Evolutionary conservation across 2,329 filamentous ascomycete species (phyloP).

Genomic region (Nothomitra cinnamomea): DNA sequence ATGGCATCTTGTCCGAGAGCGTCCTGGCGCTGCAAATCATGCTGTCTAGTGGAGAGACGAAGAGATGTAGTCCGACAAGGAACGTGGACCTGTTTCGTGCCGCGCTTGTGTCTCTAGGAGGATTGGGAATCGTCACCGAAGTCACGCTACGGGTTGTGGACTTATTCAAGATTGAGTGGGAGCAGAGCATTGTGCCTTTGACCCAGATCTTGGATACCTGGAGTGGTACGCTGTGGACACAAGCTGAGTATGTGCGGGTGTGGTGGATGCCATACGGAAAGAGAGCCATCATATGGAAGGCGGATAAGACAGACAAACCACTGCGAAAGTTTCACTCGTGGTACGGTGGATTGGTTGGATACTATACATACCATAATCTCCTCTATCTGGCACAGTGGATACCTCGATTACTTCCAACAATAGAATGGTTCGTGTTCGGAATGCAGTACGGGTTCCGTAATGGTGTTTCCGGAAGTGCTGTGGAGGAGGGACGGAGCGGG

Average conservation of each 20-base stretch:
- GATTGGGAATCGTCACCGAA: slow-evolving; percentile 79
- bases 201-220: slow-evolving; percentile 52
- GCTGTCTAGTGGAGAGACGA: slow-evolving; percentile 59
- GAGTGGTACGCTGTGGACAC: slow-evolving; percentile 60
- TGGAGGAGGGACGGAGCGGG: slow-evolving; percentile 64
- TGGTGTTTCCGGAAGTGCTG: slow-evolving; percentile 48
- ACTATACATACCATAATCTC: slow-evolving; percentile 81
- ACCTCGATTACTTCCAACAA: slow-evolving; percentile 64
- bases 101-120: slow-evolving; percentile 71
- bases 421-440: slow-evolving; percentile 94
- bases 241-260: slow-evolving; percentile 75
- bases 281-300: slow-evolving; percentile 75
- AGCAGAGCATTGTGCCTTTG: slow-evolving; percentile 60
- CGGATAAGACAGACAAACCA: slow-evolving; percentile 55
- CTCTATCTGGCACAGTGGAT: slow-evolving; percentile 64
- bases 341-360: slow-evolving; percentile 69
- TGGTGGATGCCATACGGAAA: slow-evolving; percentile 97
- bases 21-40: slow-evolving; percentile 63
- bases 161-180: slow-evolving; percentile 73
- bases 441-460: slow-evolving; percentile 90
- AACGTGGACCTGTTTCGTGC: slow-evolving; percentile 75
- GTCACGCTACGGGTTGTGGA: slow-evolving; percentile 70
- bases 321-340: slow-evolving; percentile 44
- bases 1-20: slow-evolving; percentile 71
- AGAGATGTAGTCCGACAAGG: slow-evolving; percentile 48